Evolutionary conservation across 2,329 filamentous ascomycete genomes (phyloP), one percentile per base, ranked within the genome.

Genomic region (Bretziella fagacearum): DNA sequence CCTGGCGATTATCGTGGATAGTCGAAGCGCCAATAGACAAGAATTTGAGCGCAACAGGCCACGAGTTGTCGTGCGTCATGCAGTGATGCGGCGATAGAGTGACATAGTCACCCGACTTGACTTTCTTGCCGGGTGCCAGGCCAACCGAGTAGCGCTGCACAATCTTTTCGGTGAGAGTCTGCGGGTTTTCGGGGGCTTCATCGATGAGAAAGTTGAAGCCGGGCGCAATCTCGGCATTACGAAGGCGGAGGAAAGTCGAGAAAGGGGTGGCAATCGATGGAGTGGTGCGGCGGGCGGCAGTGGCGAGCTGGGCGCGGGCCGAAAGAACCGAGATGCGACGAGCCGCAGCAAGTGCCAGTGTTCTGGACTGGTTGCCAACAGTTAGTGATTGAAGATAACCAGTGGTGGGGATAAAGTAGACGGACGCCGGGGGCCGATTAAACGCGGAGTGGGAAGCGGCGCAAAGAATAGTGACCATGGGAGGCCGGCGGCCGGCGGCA

Each of bases 81-180:
- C 79, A 83, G 46, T 37, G 48, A 18, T 52, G 45, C 1, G 52
- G 42, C 18, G 25, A 20, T 68, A 93, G 68, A 0, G 74, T 81
- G 50, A 95, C 77, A 66, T 91, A 95, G 69, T 94, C 86, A 57
- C 87, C 86, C 3, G 73, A 68, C 56, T 71, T 73, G 56, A 94
- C 82, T 49, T 71, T 67, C 65, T 94, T 93, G 51, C 77, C 84
- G 8, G 74, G 61, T 1, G 82, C 63, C 1, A 94, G 71, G 7
- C 79, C 84, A n/a, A 86, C 70, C 0, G 84, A 73, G 61, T 93
- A 80, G 13, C 71, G 65, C 60, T 95, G 87, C 0, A 94, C 79
- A 50, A 95, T 94, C 68, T 94, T 94, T 61, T 95, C 87, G 2
- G 84, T 91, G 44, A 94, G 63, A 2, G 84, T 95, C 63, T 94